Percentiles rank a stretch among this genome's conserved stretches.
Conservation (phyloP, 768 basidiomycete genomes). For the Russula vinacea region DNA sequence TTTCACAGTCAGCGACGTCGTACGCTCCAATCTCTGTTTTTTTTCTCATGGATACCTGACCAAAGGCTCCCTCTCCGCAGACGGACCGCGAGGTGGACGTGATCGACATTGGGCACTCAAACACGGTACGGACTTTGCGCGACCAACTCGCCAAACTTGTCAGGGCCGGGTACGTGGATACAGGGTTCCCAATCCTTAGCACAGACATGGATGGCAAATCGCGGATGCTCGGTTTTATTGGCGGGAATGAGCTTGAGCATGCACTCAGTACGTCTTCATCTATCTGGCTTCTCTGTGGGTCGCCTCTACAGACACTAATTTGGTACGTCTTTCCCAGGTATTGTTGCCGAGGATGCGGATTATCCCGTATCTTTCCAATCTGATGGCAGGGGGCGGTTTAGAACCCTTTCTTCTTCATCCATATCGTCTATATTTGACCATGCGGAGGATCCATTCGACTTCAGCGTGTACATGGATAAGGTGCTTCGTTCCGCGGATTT, state of each 20-base stretch:
- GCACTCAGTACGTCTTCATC: slow-evolving; percentile 60
- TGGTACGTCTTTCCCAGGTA: slow-evolving; percentile 42
- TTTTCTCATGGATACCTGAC: background rate
- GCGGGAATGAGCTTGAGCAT: slow-evolving; percentile 90
- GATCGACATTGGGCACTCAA: slow-evolving; percentile 66
- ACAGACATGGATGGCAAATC: slow-evolving; percentile 45
- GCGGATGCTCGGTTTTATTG: slow-evolving; percentile 86
- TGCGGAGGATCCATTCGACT: slow-evolving; percentile 63
- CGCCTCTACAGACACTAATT: slow-evolving; percentile 1
- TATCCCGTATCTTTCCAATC: slow-evolving; percentile 64
- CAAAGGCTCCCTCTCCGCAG: slow-evolving; percentile 40
- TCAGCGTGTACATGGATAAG: slow-evolving; percentile 88
- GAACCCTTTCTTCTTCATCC: slow-evolving; percentile 49
- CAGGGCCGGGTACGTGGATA: slow-evolving; percentile 62
- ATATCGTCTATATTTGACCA: slow-evolving; percentile 50
- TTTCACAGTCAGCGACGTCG: slow-evolving; percentile 72
- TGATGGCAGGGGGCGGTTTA: slow-evolving; percentile 36
- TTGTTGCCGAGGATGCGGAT: slow-evolving; percentile 72
- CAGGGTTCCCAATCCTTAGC: slow-evolving; percentile 84
- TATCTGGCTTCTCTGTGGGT: background rate
- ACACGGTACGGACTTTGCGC: slow-evolving; percentile 75
- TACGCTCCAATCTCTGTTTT: slow-evolving; percentile 40
- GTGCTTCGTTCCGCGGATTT: slow-evolving; percentile 38
- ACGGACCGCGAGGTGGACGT: slow-evolving; percentile 62
- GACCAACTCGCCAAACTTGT: slow-evolving; percentile 62